These are phyloP conservation scores for Lycium barbarum DNA, from an alignment of 257 asterid species.

Conservation along the genomic window DNA sequence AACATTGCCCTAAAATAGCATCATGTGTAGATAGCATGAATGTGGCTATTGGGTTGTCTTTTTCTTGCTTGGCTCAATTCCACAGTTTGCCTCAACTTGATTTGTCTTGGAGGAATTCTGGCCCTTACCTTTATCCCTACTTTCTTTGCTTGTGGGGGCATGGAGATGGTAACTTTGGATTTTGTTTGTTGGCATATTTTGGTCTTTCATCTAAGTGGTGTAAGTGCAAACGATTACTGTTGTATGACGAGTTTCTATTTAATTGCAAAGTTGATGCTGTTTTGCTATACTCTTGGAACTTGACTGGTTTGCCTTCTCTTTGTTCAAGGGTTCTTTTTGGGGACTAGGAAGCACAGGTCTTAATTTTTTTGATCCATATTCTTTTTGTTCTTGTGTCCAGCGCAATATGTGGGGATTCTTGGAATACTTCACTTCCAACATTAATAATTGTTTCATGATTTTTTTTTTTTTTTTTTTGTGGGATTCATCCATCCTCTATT, in stretches of 20 bases:
- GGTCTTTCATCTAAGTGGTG: not conserved
- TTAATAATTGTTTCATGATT: no score
- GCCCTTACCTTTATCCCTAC: not conserved
- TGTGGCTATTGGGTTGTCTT: not conserved
- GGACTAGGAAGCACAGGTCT: not conserved
- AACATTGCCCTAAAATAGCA: not conserved
- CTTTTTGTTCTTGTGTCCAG: not conserved
- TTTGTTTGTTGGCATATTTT: not conserved
- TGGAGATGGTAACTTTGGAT: not conserved
- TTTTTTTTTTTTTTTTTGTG: no score
- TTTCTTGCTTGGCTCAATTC: not conserved
- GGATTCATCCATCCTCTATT: no score
- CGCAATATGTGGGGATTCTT: not conserved
- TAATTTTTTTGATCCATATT: not conserved
- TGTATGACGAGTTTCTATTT: not conserved
- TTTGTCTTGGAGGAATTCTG: not conserved
- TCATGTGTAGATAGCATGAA: not conserved
- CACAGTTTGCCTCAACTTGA: not conserved
- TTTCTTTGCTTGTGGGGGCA: not conserved
- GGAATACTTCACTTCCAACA: no score
- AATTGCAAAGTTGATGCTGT: not conserved
- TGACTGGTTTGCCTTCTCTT: not conserved
- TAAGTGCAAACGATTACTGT: not conserved
- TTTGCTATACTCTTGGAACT: not conserved
- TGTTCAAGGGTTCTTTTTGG: not conserved